phyloP scores from a whole-genome alignment of 2,329 filamentous ascomycete species.

The Cercospora nicotianae region DNA sequence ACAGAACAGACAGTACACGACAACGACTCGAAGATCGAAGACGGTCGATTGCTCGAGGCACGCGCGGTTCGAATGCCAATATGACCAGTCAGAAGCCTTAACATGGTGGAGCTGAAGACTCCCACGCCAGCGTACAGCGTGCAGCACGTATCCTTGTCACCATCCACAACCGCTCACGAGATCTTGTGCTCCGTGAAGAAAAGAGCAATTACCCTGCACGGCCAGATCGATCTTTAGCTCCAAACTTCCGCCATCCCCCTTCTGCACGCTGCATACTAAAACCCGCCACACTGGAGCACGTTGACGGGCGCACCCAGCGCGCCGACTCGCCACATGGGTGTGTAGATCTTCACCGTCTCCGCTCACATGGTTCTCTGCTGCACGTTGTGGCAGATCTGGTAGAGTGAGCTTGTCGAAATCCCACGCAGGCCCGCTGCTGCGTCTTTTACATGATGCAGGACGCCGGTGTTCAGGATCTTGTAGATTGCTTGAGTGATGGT shows the following conservation, averaged over 20 bases:
- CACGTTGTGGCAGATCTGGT: slow-evolving; percentile 10
- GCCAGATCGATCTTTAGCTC: not conserved
- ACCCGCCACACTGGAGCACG: not conserved
- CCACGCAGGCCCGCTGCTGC: slow-evolving; percentile 1
- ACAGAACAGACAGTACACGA: not conserved
- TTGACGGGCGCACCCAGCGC: not conserved
- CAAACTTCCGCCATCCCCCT: not conserved
- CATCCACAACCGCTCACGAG: not conserved
- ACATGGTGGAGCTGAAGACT: not conserved
- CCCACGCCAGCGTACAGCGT: not conserved
- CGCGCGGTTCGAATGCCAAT: not conserved
- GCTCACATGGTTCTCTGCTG: slow-evolving; percentile 3
- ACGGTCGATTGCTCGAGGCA: not conserved
- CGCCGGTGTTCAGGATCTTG: slow-evolving; percentile 1
- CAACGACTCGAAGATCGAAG: not conserved
- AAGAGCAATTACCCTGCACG: not conserved
- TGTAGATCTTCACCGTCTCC: not conserved
- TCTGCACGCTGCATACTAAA: not conserved
- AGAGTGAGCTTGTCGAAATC: not conserved
- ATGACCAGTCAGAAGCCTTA: not conserved
- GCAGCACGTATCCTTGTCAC: not conserved
- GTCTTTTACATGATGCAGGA: slow-evolving; percentile 12
- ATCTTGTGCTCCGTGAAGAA: not conserved
- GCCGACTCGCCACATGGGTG: not conserved
- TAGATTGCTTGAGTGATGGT: not conserved